A percentile compares a stretch with the other conserved stretches of the same genome.
These are phyloP conservation scores for Leccinum angustisporum DNA, from an alignment of 1,284 basidiomycete genomes.

Conservation along the genomic window DNA sequence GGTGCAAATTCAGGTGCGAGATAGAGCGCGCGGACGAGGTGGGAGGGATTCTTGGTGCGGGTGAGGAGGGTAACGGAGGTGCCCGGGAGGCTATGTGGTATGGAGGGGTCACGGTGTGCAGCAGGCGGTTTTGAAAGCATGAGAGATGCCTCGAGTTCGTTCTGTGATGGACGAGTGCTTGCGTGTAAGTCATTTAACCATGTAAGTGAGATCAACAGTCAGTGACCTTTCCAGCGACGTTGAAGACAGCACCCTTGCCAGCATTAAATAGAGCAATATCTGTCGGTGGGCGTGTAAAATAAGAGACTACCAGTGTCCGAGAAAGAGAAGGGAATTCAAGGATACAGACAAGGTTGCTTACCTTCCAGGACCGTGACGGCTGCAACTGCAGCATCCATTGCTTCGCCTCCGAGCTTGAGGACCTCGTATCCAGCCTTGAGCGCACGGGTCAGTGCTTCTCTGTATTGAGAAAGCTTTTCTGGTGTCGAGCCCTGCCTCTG, in stretches of 20 bases:
- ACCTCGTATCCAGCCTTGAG: constrained; percentile 64
- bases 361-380: constrained; percentile 77
- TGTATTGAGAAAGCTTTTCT: constrained; percentile 60
- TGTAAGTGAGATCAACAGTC: not conserved
- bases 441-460: constrained; percentile 51
- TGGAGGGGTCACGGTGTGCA: constrained; percentile 48
- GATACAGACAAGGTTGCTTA: constrained; percentile 21
- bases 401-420: constrained; percentile 66
- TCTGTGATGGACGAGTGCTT: constrained; percentile 40
- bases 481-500: constrained; percentile 55
- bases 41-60: constrained; percentile 69
- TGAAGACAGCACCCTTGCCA: constrained; percentile 80
- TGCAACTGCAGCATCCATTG: constrained; percentile 79
- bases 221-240: constrained; percentile 67
- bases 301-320: not conserved
- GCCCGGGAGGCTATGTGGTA: constrained; percentile 60
- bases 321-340: not conserved
- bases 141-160: constrained; percentile 77
- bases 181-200: not conserved
- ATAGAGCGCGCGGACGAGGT: constrained; percentile 68
- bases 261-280: constrained; percentile 79
- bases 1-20: constrained; percentile 57
- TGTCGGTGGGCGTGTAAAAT: constrained; percentile 26
- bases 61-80: constrained; percentile 66
- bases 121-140: constrained; percentile 75